Conservation (phyloP, 225 moss, liverwort and hornwort genomes). For the Straminergon stramineum region DNA sequence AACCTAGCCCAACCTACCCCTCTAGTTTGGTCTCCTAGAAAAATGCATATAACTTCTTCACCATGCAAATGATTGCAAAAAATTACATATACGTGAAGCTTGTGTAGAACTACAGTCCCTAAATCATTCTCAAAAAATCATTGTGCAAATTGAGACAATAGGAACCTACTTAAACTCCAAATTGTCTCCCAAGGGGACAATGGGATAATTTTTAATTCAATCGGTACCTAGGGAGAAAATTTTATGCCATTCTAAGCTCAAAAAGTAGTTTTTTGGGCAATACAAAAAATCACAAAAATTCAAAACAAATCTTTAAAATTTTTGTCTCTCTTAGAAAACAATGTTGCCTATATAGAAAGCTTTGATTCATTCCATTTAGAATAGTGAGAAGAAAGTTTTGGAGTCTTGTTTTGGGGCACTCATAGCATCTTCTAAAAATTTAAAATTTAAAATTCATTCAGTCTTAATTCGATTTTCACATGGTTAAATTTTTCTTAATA, state of each 20-base stretch:
- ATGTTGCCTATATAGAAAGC: no score
- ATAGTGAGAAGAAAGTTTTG: no score
- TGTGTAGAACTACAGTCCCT: background rate
- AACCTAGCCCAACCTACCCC: accelerated
- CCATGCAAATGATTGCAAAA: accelerated
- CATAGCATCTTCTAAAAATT: no score
- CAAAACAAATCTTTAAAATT: no score
- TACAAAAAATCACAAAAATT: background rate
- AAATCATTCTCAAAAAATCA: accelerated
- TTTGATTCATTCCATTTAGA: no score
- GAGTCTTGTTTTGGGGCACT: no score
- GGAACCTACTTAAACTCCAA: background rate
- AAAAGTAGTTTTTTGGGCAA: accelerated
- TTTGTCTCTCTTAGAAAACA: no score
- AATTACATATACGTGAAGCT: background rate
- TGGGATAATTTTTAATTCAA: background rate
- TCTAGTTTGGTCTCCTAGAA: accelerated
- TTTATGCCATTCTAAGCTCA: background rate
- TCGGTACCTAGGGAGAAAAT: accelerated
- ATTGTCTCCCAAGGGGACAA: accelerated
- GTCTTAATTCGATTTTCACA: no score
- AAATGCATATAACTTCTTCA: background rate
- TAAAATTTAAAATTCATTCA: no score
- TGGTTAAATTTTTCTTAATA: background rate
- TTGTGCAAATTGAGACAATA: background rate